Percentiles rank a stretch among this genome's conserved stretches.
phyloP scores from a whole-genome alignment of 345 rosid genomes.

The Citrus glauca region DNA sequence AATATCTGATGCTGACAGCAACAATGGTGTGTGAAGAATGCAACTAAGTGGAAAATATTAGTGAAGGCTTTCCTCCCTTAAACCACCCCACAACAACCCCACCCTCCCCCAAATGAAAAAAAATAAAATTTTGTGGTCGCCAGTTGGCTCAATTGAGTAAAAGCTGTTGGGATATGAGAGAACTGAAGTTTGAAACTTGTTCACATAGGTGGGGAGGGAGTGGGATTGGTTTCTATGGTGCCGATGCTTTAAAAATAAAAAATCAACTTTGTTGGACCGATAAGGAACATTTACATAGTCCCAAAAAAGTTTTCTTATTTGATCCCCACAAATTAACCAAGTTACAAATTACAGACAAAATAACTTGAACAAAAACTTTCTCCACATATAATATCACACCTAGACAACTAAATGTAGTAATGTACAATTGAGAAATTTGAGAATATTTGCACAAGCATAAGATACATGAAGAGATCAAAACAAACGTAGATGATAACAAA shows the following conservation, averaged over 20 bases:
- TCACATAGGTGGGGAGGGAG: background rate
- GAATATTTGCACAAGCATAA: background rate
- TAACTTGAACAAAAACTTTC: background rate
- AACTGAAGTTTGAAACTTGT: background rate
- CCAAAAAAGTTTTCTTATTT: background rate
- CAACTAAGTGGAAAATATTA: background rate
- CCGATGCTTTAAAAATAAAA: background rate
- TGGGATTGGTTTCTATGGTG: background rate
- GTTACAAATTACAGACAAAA: background rate
- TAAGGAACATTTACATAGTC: background rate
- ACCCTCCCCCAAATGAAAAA: accelerated
- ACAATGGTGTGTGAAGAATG: background rate
- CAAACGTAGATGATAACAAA: background rate
- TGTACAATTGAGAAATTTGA: background rate
- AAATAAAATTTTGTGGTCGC: background rate
- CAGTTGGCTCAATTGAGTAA: background rate
- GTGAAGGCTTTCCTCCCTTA: background rate
- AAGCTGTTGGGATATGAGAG: background rate
- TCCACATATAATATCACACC: background rate
- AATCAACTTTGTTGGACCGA: background rate
- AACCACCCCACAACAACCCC: background rate
- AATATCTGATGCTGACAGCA: background rate
- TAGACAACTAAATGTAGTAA: background rate
- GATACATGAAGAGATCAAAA: background rate
- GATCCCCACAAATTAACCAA: background rate